A percentile compares a stretch with the other conserved stretches of the same genome.
These are phyloP conservation scores for Salvia rosmarinus DNA, from an alignment of 257 asterid species.

Conservation along the genomic window DNA sequence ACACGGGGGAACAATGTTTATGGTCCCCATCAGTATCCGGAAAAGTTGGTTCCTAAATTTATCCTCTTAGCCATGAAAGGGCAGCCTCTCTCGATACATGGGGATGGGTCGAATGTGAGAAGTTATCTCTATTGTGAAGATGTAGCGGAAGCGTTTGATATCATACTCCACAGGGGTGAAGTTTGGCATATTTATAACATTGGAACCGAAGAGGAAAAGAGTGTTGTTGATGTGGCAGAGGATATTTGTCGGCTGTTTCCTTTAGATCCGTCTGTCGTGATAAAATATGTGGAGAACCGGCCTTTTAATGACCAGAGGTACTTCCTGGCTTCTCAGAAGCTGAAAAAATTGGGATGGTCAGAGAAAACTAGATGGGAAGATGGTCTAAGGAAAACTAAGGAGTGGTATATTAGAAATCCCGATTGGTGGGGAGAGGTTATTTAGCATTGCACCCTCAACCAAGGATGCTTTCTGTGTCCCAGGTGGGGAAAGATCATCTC, in stretches of 20 bases:
- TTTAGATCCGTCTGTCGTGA: conserved; percentile 30
- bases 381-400: conserved; percentile 46
- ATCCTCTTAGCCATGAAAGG: conserved; percentile 52
- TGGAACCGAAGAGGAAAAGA: conserved; percentile 51
- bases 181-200: conserved; percentile 51
- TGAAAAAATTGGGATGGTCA: conserved; percentile 46
- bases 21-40: conserved; percentile 52
- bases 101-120: conserved; percentile 49
- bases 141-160: conserved; percentile 53
- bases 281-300: conserved; percentile 47
- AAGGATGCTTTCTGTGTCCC: conserved; percentile 41
- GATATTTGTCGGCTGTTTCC: conserved; percentile 45
- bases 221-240: conserved; percentile 52
- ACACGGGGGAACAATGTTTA: conserved; percentile 58
- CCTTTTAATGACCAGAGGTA: conserved; percentile 51
- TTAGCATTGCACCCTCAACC: conserved; percentile 52
- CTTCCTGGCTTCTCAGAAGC: conserved; percentile 40
- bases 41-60: conserved; percentile 50
- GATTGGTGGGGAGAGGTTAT: conserved; percentile 52
- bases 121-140: conserved; percentile 55
- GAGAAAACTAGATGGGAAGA: conserved; percentile 49
- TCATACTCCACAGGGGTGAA: conserved; percentile 49
- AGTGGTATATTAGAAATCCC: conserved; percentile 48
- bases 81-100: conserved; percentile 49
- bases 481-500: conserved; percentile 28